Conservation (phyloP, 345 rosid genomes). For the Anacardium occidentale region DNA sequence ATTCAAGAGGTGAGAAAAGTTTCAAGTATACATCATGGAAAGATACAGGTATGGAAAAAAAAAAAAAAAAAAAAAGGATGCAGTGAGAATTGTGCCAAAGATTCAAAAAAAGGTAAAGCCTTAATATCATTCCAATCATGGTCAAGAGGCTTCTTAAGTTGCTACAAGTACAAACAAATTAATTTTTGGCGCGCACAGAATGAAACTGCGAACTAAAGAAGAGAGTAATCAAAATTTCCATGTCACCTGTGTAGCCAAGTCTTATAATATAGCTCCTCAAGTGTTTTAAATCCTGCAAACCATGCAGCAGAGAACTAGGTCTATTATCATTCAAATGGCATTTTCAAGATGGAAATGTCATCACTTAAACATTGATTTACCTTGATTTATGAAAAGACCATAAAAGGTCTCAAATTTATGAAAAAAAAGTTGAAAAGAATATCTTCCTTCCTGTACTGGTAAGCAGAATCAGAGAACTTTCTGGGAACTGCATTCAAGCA, state of each 20-base stretch:
- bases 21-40: not conserved
- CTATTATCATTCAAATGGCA: slow-evolving; percentile 3
- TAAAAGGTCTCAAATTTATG: slow-evolving; percentile 74
- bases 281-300: slow-evolving; percentile 70
- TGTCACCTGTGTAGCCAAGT: slow-evolving; percentile 92
- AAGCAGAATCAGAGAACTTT: slow-evolving; percentile 39
- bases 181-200: not conserved
- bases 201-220: not conserved
- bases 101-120: not conserved
- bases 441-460: slow-evolving; percentile 60
- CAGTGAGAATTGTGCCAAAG: not conserved
- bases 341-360: not conserved
- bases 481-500: slow-evolving; percentile 68
- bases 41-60: not conserved
- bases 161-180: not conserved
- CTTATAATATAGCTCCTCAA: slow-evolving; percentile 75
- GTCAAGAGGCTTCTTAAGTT: not conserved
- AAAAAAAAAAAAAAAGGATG: not conserved
- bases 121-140: no score
- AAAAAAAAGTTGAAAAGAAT: slow-evolving; percentile 64
- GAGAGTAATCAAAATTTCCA: slow-evolving; percentile 11
- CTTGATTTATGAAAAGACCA: slow-evolving; percentile 59
- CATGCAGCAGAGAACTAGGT: slow-evolving; percentile 8
- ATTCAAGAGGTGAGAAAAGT: not conserved
- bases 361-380: slow-evolving; percentile 31